Evolutionary conservation across 768 basidiomycete genomes (phyloP).

Genomic region (Agrocybe chaxingu): DNA sequence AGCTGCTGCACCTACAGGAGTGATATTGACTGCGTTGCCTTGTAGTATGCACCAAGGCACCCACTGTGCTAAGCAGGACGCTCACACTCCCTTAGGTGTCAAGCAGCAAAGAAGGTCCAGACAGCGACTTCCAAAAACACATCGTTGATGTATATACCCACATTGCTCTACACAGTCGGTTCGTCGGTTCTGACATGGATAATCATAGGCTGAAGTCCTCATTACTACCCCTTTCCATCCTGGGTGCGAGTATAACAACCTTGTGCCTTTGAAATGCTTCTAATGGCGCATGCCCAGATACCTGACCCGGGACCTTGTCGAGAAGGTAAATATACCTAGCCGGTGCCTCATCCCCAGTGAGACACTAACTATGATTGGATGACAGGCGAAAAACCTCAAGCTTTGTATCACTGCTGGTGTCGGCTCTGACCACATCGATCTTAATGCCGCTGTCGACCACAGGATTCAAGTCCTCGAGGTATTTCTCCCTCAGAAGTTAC

Average conservation of each 20-base stretch:
- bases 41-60: background rate
- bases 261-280: background rate
- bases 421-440: slow-evolving; percentile 87
- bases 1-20: background rate
- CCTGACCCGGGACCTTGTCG: slow-evolving; percentile 68
- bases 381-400: slow-evolving; percentile 84
- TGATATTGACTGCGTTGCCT: background rate
- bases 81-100: slow-evolving; percentile 47
- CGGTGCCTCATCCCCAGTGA: background rate
- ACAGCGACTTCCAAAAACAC: slow-evolving; percentile 81
- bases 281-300: slow-evolving; percentile 34
- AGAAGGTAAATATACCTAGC: slow-evolving; percentile 43
- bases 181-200: slow-evolving; percentile 9
- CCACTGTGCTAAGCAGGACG: background rate
- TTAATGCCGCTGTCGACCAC: slow-evolving; percentile 81
- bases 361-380: background rate
- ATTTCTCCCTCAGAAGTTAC: background rate
- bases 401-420: slow-evolving; percentile 89
- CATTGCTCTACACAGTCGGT: background rate
- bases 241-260: slow-evolving; percentile 31
- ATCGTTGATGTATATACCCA: slow-evolving; percentile 61
- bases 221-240: slow-evolving; percentile 89
- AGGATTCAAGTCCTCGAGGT: slow-evolving; percentile 78
- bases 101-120: slow-evolving; percentile 78
- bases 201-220: slow-evolving; percentile 64